These are phyloP conservation scores for Phytophthora lateralis DNA, from an alignment of 352 stramenopile genomes.

Conservation along the genomic window DNA sequence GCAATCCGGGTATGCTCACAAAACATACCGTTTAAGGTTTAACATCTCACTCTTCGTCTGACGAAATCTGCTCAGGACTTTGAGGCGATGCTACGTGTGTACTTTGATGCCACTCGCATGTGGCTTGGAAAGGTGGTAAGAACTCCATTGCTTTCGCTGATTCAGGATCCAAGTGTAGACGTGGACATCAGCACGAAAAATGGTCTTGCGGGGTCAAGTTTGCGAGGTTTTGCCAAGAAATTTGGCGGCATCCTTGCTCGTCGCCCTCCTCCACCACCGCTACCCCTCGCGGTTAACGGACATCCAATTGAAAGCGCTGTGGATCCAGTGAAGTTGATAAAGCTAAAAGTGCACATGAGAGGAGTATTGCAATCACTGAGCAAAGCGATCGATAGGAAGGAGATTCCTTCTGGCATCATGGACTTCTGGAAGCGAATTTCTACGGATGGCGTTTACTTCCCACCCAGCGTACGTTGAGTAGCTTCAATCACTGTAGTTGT, in stretches of 20 bases:
- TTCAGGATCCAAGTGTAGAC: conserved; percentile 58
- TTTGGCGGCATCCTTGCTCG: conserved; percentile 45
- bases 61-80: conserved; percentile 48
- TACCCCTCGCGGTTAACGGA: background rate
- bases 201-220: conserved; percentile 27
- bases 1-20: conserved; percentile 27
- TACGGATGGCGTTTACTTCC: conserved; percentile 69
- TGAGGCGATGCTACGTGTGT: conserved; percentile 63
- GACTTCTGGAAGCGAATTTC: conserved; percentile 66
- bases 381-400: conserved; percentile 53
- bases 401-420: conserved; percentile 58
- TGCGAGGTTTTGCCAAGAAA: conserved; percentile 55
- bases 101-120: conserved; percentile 66
- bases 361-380: conserved; percentile 54
- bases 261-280: conserved; percentile 15
- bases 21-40: background rate
- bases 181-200: conserved; percentile 46
- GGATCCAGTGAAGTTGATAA: conserved; percentile 41
- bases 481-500: background rate
- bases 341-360: conserved; percentile 67
- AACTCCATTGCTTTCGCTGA: conserved; percentile 49
- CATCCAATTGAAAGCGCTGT: conserved; percentile 4
- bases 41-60: background rate
- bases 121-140: conserved; percentile 66
- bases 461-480: conserved; percentile 42